Base-by-base conservation (phyloP, 208 protist species). In the Trypanosoma rangeli region DNA sequence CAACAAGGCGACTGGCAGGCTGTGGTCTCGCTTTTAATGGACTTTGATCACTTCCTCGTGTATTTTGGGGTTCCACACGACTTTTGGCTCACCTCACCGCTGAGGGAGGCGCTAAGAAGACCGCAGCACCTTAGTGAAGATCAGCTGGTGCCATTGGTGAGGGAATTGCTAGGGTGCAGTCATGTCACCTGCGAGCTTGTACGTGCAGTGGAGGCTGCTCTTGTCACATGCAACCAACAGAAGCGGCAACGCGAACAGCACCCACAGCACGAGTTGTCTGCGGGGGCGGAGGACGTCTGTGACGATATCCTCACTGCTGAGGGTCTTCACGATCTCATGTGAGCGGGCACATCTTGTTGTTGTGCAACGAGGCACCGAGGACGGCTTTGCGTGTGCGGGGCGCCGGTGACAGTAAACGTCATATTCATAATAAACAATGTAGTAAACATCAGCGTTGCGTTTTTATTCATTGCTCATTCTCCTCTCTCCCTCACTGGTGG, bases 11-110 rank as follows among this genome's bases (percentile, higher is more conserved):
- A 84, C 26, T 60, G 63, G 55, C 49, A 60, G 1, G 68, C 48
- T 0, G 46, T 86, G 42, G n/a, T 22, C 24, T 46, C 13, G 16
- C 63, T 87, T 8, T 55, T 80, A 29, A 42, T 73, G 24, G 73
- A 81, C 29, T 90, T 75, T 72, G 71, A 83, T 15, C 56, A 65
- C 16, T 78, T 87, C 24, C 80, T 83, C 48, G 65, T 75, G 39
- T 68, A 75, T 54, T 79, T 87, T 67, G 80, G 77, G 15, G 74
- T 90, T 31, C 35, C 79, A 8, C 49, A 55, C 22, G 67, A 82
- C 0, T 82, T 53, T 39, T 82, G 69, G 68, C 35, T 67, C 24
- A 8, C 46, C 22, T 61, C 52, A 13, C 49, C 49, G 28, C 60
- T 73, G 15, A 24, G 50, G 46, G 58, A n/a, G 5, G 26, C 46